These are phyloP conservation scores for Suillus lakei DNA, from an alignment of 768 basidiomycete species.

Conservation along the genomic window DNA sequence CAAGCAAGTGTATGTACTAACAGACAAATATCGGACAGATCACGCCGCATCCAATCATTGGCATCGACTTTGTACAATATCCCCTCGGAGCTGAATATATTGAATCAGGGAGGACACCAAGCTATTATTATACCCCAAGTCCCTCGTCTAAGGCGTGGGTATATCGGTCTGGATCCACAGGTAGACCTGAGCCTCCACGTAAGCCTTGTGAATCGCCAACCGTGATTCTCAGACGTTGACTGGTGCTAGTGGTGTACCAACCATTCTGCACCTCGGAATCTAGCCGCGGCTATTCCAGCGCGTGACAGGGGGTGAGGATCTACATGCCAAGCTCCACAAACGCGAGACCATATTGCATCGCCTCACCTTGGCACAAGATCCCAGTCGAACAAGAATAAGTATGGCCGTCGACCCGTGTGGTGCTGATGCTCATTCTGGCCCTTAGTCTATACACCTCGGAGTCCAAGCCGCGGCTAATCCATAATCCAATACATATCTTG, in stretches of 20 bases:
- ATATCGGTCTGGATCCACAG: background rate
- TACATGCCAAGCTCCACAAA: background rate
- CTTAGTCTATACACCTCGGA: background rate
- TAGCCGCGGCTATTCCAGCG: background rate
- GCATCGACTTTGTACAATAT: too few species aligned
- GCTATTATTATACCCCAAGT: background rate
- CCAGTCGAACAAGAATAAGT: background rate
- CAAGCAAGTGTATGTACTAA: background rate
- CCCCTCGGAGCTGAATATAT: background rate
- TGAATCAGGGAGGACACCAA: background rate
- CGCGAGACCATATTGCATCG: background rate
- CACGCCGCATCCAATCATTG: background rate
- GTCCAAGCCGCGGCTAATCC: background rate
- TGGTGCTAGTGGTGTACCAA: background rate
- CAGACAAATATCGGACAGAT: background rate
- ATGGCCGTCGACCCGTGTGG: background rate
- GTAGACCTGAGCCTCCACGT: background rate
- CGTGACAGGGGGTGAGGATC: background rate
- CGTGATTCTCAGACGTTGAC: background rate
- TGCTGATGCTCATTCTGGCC: background rate
- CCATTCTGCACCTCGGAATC: background rate
- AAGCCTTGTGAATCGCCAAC: background rate
- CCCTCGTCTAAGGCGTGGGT: background rate
- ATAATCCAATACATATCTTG: background rate
- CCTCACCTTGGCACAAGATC: background rate